phyloP scores from a whole-genome alignment of 768 basidiomycete species.

The Suillus occidentalis region DNA sequence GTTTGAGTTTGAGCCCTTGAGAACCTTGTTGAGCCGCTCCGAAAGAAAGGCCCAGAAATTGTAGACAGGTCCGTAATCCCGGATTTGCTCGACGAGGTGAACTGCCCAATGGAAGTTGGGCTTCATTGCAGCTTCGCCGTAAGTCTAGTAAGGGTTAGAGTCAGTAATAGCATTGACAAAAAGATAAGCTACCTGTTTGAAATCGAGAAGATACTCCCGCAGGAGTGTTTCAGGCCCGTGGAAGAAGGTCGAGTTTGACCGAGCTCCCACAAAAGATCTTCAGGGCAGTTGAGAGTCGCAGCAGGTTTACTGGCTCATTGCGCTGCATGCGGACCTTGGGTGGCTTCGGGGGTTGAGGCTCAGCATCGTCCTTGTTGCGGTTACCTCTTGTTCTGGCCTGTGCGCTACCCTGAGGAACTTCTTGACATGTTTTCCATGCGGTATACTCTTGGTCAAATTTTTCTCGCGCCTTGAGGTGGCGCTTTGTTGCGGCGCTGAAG shows the following conservation, averaged over 20 bases:
- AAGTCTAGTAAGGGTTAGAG: background rate
- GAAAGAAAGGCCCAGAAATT: background rate
- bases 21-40: background rate
- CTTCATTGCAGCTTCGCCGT: background rate
- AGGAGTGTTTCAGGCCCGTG: background rate
- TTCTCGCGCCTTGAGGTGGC: too few relatives aligned
- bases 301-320: background rate
- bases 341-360: background rate
- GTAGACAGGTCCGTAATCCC: background rate
- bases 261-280: background rate
- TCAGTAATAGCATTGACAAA: background rate
- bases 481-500: background rate
- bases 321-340: background rate
- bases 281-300: background rate
- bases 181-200: background rate
- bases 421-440: background rate
- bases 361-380: too few relatives aligned
- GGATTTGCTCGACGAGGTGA: background rate
- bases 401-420: background rate
- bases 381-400: too few relatives aligned
- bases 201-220: background rate
- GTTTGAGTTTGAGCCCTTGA: background rate
- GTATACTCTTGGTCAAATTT: background rate
- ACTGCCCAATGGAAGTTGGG: background rate
- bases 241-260: background rate